A percentile compares a stretch with the other conserved stretches of the same genome.
Conservation (phyloP, 192 early-diverging fungal genomes). For the Umbelopsis sp. region DNA sequence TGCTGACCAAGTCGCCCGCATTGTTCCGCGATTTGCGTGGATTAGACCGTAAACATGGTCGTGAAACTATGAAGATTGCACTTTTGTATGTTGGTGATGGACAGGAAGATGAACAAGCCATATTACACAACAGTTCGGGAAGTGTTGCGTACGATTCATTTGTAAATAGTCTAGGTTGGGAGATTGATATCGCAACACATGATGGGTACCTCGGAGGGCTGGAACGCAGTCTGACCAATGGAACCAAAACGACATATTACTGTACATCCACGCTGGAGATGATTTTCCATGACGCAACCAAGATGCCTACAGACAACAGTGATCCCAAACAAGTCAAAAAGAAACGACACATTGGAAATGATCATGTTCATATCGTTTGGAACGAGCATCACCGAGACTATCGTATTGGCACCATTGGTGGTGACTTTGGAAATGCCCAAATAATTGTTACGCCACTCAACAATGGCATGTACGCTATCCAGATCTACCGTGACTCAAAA, state of each 20-base stretch:
- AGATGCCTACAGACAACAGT: constrained; percentile 80
- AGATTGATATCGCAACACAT: constrained; percentile 84
- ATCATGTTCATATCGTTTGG: constrained; percentile 98
- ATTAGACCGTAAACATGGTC: constrained; percentile 80
- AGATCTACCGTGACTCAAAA: constrained; percentile 63
- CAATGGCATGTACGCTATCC: constrained; percentile 61
- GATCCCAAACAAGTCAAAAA: constrained; percentile 92
- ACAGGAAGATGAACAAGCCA: constrained; percentile 87
- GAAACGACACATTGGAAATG: constrained; percentile 99
- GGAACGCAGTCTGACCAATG: constrained; percentile 79
- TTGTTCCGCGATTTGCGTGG: constrained; percentile 76
- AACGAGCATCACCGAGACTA: constrained; percentile 93
- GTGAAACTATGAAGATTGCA: constrained; percentile 89
- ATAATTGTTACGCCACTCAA: constrained; percentile 86
- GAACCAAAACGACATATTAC: constrained; percentile 78
- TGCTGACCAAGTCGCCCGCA: constrained; percentile 67
- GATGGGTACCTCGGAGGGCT: constrained; percentile 87
- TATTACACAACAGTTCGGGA: constrained; percentile 75
- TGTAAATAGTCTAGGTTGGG: constrained; percentile 91
- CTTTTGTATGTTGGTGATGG: constrained; percentile 90
- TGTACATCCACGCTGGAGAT: constrained; percentile 85
- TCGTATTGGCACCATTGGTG: constrained; percentile 86
- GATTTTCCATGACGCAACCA: constrained; percentile 88
- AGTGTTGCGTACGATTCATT: constrained; percentile 84
- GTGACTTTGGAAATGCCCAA: constrained; percentile 97